A percentile compares a stretch with the other conserved stretches of the same genome.
These are phyloP conservation scores for Cystobasidium pallidum DNA, from an alignment of 1,284 basidiomycete genomes.

Conservation along the genomic window DNA sequence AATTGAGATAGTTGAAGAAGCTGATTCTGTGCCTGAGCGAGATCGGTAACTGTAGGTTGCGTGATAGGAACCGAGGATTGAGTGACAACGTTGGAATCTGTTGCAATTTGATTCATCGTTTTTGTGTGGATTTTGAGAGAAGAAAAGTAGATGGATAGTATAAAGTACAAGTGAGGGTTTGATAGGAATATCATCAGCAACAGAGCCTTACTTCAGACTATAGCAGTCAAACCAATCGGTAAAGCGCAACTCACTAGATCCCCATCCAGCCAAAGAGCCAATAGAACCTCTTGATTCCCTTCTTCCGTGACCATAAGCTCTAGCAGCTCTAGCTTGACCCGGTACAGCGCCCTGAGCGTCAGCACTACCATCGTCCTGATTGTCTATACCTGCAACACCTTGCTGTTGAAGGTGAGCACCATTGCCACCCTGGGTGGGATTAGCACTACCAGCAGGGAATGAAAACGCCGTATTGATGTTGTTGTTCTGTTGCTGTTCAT, in stretches of 20 bases:
- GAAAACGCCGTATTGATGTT: slow-evolving; percentile 28
- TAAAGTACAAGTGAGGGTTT: too few relatives aligned
- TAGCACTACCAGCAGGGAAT: slow-evolving; percentile 38
- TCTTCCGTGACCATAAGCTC: slow-evolving; percentile 42
- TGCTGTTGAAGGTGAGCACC: background rate
- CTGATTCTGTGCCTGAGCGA: slow-evolving; percentile 74
- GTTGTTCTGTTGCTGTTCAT: slow-evolving; percentile 34
- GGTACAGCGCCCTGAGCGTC: background rate
- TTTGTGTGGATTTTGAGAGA: too few relatives aligned
- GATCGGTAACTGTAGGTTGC: slow-evolving; percentile 52
- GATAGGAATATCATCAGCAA: too few relatives aligned
- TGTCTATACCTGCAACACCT: background rate
- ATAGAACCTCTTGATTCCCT: slow-evolving; percentile 41
- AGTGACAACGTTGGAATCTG: slow-evolving; percentile 27
- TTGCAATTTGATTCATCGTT: too few relatives aligned
- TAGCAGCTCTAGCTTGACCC: slow-evolving; percentile 20
- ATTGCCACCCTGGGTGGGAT: slow-evolving; percentile 29
- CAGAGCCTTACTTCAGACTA: too few relatives aligned
- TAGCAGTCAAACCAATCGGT: too few relatives aligned
- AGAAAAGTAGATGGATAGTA: too few relatives aligned
- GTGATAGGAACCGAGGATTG: slow-evolving; percentile 40
- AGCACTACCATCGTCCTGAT: background rate
- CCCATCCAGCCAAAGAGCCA: slow-evolving; percentile 42
- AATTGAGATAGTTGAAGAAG: slow-evolving; percentile 95
- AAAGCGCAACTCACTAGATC: slow-evolving; percentile 40